phyloP scores from a whole-genome alignment of 768 basidiomycete species.

The Cytidiella melzeri region DNA sequence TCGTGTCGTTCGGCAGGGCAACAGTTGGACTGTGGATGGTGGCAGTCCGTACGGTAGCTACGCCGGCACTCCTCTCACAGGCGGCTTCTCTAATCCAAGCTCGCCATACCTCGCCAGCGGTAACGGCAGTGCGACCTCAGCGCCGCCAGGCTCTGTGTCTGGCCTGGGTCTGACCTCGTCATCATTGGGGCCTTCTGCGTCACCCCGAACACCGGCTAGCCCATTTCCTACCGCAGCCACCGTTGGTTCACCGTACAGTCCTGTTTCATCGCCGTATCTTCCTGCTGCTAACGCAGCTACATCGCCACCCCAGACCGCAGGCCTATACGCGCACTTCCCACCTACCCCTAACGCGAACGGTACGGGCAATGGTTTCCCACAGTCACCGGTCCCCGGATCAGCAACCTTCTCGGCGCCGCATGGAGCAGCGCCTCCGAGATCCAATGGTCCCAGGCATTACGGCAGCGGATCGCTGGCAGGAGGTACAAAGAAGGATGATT shows the following conservation, averaged over 20 bases:
- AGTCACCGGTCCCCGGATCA: conserved; percentile 12
- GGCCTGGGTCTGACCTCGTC: conserved; percentile 14
- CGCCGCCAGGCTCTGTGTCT: conserved; percentile 2
- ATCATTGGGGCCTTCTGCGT: conserved; percentile 7
- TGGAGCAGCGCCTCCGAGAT: conserved; percentile 12
- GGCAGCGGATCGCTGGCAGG: conserved; percentile 13
- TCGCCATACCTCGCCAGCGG: conserved; percentile 25
- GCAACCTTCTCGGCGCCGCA: conserved; percentile 17
- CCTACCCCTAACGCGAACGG: conserved; percentile 27
- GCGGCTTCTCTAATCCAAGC: conserved; percentile 26
- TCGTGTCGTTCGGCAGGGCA: conserved; percentile 54
- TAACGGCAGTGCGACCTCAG: conserved; percentile 2
- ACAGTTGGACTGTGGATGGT: conserved; percentile 56
- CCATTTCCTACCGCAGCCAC: conserved; percentile 24
- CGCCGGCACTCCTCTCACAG: conserved; percentile 29
- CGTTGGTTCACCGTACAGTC: conserved; percentile 17
- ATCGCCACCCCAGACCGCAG: conserved; percentile 9
- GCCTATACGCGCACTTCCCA: conserved; percentile 28
- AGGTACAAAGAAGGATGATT: conserved; percentile 27
- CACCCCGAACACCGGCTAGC: conserved; percentile 5
- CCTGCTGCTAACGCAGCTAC: conserved; percentile 10
- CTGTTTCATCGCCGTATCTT: conserved; percentile 10
- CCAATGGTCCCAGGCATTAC: conserved; percentile 11
- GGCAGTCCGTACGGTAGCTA: conserved; percentile 33
- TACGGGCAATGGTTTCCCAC: conserved; percentile 12